These are phyloP conservation scores for Lentinula sp. DNA, from an alignment of 768 basidiomycete genomes.

Conservation along the genomic window DNA sequence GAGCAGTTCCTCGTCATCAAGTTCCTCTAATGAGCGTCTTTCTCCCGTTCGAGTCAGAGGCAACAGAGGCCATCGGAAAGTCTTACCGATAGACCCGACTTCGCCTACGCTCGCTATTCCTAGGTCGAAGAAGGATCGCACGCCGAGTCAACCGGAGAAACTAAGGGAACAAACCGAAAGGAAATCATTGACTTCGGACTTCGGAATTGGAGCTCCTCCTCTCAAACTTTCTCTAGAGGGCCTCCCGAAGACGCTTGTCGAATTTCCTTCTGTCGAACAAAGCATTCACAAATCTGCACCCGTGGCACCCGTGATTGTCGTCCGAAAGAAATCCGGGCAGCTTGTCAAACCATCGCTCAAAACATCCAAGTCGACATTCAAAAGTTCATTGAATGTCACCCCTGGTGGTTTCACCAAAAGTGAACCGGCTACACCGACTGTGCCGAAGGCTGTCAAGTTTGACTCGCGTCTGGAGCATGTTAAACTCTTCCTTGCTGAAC, in stretches of 20 bases:
- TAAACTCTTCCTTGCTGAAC: constrained; percentile 90
- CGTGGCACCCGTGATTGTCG: constrained; percentile 32
- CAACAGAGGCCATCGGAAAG: constrained; percentile 21
- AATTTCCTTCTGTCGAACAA: constrained; percentile 17
- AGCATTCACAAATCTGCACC: constrained; percentile 17
- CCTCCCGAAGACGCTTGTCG: background rate
- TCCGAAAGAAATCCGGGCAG: constrained; percentile 93
- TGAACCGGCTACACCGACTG: constrained; percentile 76
- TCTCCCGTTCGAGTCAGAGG: constrained; percentile 32
- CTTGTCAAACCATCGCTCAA: constrained; percentile 91
- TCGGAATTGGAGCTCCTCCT: background rate
- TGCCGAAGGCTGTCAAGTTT: constrained; percentile 86
- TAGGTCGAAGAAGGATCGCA: constrained; percentile 11
- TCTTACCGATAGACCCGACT: constrained; percentile 27
- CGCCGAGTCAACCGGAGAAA: constrained; percentile 6
- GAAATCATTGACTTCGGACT: background rate
- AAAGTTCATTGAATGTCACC: constrained; percentile 46
- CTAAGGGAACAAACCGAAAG: background rate
- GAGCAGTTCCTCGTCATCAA: constrained; percentile 18
- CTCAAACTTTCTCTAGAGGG: background rate
- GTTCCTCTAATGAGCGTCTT: constrained; percentile 26
- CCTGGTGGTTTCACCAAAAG: constrained; percentile 51
- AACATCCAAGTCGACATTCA: constrained; percentile 47
- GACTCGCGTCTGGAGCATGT: constrained; percentile 89
- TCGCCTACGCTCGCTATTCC: constrained; percentile 35